phyloP scores from a whole-genome alignment of 805 yeast species.

The Yarrowia sp. region DNA sequence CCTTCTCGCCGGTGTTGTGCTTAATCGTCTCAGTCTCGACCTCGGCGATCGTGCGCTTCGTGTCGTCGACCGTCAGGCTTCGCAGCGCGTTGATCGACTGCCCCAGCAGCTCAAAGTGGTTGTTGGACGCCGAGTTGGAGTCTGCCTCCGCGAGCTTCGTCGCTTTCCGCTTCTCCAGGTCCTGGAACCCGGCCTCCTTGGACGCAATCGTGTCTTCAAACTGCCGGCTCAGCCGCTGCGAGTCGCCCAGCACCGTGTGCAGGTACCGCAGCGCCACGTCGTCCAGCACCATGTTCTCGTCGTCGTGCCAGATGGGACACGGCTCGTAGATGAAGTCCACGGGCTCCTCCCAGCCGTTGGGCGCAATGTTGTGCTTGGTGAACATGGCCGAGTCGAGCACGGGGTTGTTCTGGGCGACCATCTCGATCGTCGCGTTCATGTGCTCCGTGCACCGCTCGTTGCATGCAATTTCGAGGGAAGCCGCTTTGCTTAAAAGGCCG shows the following conservation, averaged over 20 bases:
- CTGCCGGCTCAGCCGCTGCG: conserved; percentile 34
- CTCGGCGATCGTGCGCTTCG: conserved; percentile 67
- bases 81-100: conserved; percentile 48
- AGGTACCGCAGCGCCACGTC: conserved; percentile 42
- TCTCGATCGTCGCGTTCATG: conserved; percentile 51
- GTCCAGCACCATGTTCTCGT: conserved; percentile 62
- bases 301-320: conserved; percentile 95
- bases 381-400: conserved; percentile 83
- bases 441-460: conserved; percentile 46
- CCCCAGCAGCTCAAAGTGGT: conserved; percentile 46
- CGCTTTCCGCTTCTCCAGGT: conserved; percentile 31
- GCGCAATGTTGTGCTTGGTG: conserved; percentile 71
- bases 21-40: conserved; percentile 91
- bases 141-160: conserved; percentile 38
- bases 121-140: background rate
- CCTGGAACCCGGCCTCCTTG: conserved; percentile 27
- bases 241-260: conserved; percentile 40
- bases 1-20: conserved; percentile 70
- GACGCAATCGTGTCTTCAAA: conserved; percentile 28
- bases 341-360: conserved; percentile 76
- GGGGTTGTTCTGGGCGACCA: conserved; percentile 69
- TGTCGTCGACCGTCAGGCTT: conserved; percentile 69
- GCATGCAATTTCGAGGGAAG: conserved; percentile 56
- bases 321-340: conserved; percentile 81
- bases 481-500: conserved; percentile 61